These are phyloP conservation scores for Akanthomyces muscarius DNA, from an alignment of 2,329 filamentous ascomycete genomes.

Conservation along the genomic window DNA sequence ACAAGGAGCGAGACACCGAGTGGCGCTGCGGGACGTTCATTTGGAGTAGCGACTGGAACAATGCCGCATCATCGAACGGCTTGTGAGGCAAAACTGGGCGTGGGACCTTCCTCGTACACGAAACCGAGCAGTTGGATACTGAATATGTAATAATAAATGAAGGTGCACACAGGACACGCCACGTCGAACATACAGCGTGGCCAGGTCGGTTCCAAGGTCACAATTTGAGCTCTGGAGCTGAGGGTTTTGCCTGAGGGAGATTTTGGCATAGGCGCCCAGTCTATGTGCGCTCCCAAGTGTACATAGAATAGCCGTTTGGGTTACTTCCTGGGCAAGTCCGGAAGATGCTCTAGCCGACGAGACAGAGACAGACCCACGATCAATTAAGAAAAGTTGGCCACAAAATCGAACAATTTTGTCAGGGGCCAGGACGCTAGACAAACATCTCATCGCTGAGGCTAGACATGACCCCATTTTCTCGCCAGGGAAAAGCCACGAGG, in stretches of 20 bases:
- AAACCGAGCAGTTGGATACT: background rate
- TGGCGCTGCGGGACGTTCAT: conserved; percentile 89
- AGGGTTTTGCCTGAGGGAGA: background rate
- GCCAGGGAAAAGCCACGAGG: background rate
- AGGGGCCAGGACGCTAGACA: background rate
- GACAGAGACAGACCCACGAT: background rate
- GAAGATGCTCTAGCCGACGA: background rate
- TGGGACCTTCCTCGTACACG: no score
- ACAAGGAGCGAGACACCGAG: conserved; percentile 77
- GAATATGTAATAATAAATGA: background rate
- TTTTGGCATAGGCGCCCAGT: background rate
- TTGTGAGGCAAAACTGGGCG: background rate
- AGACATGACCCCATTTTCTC: background rate
- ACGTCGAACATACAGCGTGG: background rate
- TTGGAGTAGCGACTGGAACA: conserved; percentile 58
- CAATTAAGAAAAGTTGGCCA: no score
- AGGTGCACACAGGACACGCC: background rate
- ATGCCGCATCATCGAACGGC: conserved; percentile 18
- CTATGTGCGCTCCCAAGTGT: background rate
- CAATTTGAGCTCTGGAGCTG: background rate
- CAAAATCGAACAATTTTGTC: no score
- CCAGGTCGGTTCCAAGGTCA: background rate
- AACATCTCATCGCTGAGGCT: background rate
- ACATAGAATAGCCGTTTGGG: background rate
- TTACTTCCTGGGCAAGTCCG: background rate